Conservation (phyloP, 2,329 filamentous ascomycete genomes). For the Mycogone perniciosa region DNA sequence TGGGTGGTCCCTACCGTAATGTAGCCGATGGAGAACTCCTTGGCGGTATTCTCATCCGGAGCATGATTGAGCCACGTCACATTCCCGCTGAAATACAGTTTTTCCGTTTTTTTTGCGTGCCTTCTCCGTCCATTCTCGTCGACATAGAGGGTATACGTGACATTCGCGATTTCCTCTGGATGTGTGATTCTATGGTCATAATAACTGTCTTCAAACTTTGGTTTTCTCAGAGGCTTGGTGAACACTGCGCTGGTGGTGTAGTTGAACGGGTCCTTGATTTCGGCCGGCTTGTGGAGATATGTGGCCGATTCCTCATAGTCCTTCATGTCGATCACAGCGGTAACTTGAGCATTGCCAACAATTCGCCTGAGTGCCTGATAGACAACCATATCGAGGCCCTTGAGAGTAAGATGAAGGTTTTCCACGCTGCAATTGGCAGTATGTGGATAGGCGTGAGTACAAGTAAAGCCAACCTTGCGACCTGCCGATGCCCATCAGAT, state of each 20-base stretch:
- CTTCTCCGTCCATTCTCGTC: too few species aligned
- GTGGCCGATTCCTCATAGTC: not conserved
- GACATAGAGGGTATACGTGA: too few species aligned
- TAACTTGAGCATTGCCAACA: not conserved
- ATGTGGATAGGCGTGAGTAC: conserved; percentile 42
- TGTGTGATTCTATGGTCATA: not conserved
- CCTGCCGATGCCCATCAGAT: conserved; percentile 22
- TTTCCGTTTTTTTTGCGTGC: not conserved
- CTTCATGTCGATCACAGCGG: conserved; percentile 4
- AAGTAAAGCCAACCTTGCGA: conserved; percentile 38
- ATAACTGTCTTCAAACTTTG: not conserved
- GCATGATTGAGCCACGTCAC: conserved; percentile 13
- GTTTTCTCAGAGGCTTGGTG: not conserved
- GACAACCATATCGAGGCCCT: conserved; percentile 39
- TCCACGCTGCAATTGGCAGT: conserved; percentile 18
- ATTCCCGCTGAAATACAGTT: not conserved
- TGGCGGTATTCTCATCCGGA: not conserved
- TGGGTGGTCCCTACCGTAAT: not conserved
- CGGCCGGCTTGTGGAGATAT: not conserved
- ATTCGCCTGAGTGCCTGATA: conserved; percentile 24
- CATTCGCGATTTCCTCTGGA: not conserved
- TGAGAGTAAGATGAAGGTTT: conserved; percentile 32
- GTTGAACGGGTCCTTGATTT: not conserved
- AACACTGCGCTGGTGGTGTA: not conserved
- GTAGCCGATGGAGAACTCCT: not conserved